Base-by-base conservation (phyloP, 208 protist genomes). In the Angomonas deanei region DNA sequence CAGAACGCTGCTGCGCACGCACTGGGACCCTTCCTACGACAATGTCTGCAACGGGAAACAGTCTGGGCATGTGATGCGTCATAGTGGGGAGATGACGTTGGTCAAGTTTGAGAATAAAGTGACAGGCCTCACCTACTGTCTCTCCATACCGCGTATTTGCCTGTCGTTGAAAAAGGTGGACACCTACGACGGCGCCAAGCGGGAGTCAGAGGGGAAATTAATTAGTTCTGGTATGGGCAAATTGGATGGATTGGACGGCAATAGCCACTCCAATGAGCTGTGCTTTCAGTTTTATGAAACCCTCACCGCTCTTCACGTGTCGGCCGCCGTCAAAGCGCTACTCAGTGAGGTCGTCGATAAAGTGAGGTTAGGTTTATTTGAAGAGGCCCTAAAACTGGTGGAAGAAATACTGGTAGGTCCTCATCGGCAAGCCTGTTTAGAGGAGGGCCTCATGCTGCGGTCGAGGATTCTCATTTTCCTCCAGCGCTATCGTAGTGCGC, bases 21-120 rank as follows among this genome's bases (percentile, higher is more conserved):
- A 86, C 60, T 94, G 78, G 70, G 74, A 77, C 42, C 61, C 71
- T 4, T 63, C 68, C n/a, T 88, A 89, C 50, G 64, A 74, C 27
- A 54, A 63, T 1, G 80, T 94, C 1, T 94, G 88, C 72, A 94
- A 90, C 58, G 84, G 88, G 10, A 70, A 74, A n/a, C 53, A 76
- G 27, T 39, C 48, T 36, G 88, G 88, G 8, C 73, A 50, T 21
- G 78, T 92, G 13, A 46, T 78, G 42, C 71, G 84, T 33, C 88
- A 94, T 70, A 80, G 58, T 13, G 74, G 70, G 13, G 66, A 77
- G 21, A 61, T 92, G 60, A 86, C 84, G 6, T 58, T 94, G 1
- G 88, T 94, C 0, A 23, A 50, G 17, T 92, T 91, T 66, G 15
- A 67, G 26, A 74, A 70, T 39, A 36, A 59, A 8, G 56, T 46